phyloP scores from a whole-genome alignment of 2,329 filamentous ascomycete genomes.

The Pezicula neosporulosa region DNA sequence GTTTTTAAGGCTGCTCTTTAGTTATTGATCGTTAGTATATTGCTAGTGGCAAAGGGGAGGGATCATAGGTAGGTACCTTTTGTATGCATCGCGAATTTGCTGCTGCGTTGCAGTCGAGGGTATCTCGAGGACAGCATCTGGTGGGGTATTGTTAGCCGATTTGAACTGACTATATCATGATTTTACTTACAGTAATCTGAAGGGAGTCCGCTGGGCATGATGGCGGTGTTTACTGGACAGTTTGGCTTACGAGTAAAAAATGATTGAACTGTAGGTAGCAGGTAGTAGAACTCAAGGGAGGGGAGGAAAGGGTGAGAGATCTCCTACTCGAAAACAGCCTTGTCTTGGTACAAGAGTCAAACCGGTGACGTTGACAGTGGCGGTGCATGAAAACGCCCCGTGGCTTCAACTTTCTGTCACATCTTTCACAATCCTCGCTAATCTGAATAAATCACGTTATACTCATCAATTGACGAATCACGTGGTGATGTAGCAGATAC shows the following conservation, averaged over 20 bases:
- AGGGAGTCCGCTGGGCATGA: constrained; percentile 20
- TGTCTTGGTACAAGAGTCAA: too few species aligned
- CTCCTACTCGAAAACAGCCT: too few species aligned
- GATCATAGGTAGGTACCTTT: constrained; percentile 53
- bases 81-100: constrained; percentile 92
- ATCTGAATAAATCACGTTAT: too few species aligned
- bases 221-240: not conserved
- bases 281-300: too few species aligned
- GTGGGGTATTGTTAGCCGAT: constrained; percentile 4
- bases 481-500: too few species aligned
- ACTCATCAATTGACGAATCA: too few species aligned
- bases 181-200: constrained; percentile 37
- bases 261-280: too few species aligned
- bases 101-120: constrained; percentile 70
- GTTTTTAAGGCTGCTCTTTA: constrained; percentile 82
- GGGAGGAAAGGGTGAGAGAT: too few species aligned
- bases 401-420: too few species aligned
- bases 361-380: too few species aligned
- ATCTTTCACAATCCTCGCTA: too few species aligned
- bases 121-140: constrained; percentile 74
- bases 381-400: too few species aligned
- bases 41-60: not conserved
- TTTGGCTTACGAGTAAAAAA: not conserved
- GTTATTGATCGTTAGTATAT: constrained; percentile 3
- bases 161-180: not conserved